Conservation (phyloP, 257 asterid genomes). For the Ehretia macrophylla region DNA sequence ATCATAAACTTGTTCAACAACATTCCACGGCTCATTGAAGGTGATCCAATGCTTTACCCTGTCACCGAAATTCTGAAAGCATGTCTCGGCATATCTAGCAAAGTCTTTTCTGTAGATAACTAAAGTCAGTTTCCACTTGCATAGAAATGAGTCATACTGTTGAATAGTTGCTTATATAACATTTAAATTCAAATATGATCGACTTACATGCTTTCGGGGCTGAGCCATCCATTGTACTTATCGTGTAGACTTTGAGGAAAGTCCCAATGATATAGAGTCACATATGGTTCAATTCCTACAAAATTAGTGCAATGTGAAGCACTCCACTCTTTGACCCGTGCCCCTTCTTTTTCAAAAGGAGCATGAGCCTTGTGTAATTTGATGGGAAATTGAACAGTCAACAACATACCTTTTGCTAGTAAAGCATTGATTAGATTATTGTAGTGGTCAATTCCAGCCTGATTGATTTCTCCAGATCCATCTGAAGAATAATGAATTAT, state of each 20-base stretch:
- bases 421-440: conserved; percentile 68
- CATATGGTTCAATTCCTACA: conserved; percentile 78
- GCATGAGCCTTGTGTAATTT: neutral
- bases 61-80: conserved; percentile 77
- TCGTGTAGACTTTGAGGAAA: conserved; percentile 82
- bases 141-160: neutral
- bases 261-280: conserved; percentile 91
- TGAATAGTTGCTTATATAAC: neutral
- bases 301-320: neutral
- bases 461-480: conserved; percentile 76
- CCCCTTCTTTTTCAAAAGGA: neutral
- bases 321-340: no score
- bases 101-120: conserved; percentile 55
- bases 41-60: conserved; percentile 95
- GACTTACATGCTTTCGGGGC: conserved; percentile 58
- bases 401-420: conserved; percentile 50
- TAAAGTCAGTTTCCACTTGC: neutral
- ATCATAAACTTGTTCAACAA: conserved; percentile 71
- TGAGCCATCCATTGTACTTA: conserved; percentile 65
- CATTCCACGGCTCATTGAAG: conserved; percentile 81
- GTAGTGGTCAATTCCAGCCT: conserved; percentile 85
- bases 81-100: conserved; percentile 65
- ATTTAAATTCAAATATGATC: neutral
- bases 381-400: neutral
- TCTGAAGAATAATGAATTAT: conserved; percentile 22